Base-by-base conservation (phyloP, 116 monocot species). In the Phalaenopsis hybrid region DNA sequence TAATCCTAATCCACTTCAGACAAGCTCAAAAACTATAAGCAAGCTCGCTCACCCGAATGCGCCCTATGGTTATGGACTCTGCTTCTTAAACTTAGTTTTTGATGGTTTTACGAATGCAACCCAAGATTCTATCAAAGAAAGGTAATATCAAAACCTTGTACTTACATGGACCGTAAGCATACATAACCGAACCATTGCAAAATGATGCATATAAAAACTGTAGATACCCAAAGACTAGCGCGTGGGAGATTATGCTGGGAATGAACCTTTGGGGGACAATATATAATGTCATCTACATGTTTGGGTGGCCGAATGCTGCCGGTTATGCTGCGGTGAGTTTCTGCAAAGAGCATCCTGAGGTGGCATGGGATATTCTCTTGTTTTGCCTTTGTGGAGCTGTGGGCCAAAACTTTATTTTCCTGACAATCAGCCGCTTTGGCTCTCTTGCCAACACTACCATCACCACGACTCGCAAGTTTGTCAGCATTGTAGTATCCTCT, bases 171-270 rank as follows among this genome's bases (percentile, higher is more conserved):
- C 13, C 6, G 1, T 15, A 41, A 73, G 37, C 8, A 1, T 65
- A 25, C 65, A 65, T 74, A 41, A 12, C 9, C 6, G 45, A 37
- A 13, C 5, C 21, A 76, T 76, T 76, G n/a, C 49, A 76, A 49
- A 28, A 28, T 41, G 41, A 21, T 65, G 15, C 25, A 67, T 28
- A 5, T 9, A 13, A 4, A 2, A 34, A 18, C 31, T 34, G 55
- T 81, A 93, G 93, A 83, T 88, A 89, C 67, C 94, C 91, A 13
- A 88, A 93, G 84, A 95, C 95, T 0, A 88, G 85, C 74, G 93
- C 98, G 8, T 98, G 95, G 98, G 93, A 95, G 73, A 95, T 98
- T 73, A 98, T 98, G 95, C 89, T 95, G 21, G 98, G 98, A 37
- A 98, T 98, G 98, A 95, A 98, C 78, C 88, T 98, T 1, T 98